phyloP scores from a whole-genome alignment of 805 yeast genomes.

The Saccharomycopsis sp. region DNA sequence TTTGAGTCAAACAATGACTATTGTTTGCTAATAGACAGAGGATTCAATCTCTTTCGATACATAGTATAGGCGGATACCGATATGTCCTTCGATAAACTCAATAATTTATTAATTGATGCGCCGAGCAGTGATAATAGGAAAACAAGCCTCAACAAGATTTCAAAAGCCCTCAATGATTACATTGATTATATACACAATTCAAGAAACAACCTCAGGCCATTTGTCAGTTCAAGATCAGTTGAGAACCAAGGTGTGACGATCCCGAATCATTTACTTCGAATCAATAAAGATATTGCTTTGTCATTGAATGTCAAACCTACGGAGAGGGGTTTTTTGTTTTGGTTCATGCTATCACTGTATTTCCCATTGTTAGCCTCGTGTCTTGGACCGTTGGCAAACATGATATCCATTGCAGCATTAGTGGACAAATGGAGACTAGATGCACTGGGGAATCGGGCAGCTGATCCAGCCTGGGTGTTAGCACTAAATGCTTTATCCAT shows the following conservation, averaged over 20 bases:
- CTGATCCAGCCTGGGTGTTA: conserved; percentile 38
- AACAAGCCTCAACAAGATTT: background rate
- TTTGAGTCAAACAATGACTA: too few species aligned
- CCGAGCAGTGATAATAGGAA: background rate
- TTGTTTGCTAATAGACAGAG: too few species aligned
- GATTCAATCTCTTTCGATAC: too few species aligned
- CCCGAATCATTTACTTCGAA: conserved; percentile 13
- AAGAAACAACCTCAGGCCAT: too few species aligned
- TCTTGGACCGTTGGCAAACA: conserved; percentile 70
- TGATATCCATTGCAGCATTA: conserved; percentile 64
- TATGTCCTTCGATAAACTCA: background rate
- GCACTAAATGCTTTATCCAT: conserved; percentile 58
- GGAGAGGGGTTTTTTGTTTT: conserved; percentile 26
- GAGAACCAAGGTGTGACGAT: too few species aligned
- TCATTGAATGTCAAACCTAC: conserved; percentile 18
- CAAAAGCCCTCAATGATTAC: conserved; percentile 8
- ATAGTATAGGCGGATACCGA: too few species aligned
- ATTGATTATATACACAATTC: conserved; percentile 1
- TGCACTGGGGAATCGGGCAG: conserved; percentile 24
- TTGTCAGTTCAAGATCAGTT: too few species aligned
- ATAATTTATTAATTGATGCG: background rate
- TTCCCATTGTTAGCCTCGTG: conserved; percentile 75
- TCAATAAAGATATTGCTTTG: conserved; percentile 18
- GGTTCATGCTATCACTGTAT: conserved; percentile 64
- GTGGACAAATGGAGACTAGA: conserved; percentile 58